Evolutionary conservation across 192 early-diverging fungal genomes (phyloP).

Genomic region (Backusella psychrophila): DNA sequence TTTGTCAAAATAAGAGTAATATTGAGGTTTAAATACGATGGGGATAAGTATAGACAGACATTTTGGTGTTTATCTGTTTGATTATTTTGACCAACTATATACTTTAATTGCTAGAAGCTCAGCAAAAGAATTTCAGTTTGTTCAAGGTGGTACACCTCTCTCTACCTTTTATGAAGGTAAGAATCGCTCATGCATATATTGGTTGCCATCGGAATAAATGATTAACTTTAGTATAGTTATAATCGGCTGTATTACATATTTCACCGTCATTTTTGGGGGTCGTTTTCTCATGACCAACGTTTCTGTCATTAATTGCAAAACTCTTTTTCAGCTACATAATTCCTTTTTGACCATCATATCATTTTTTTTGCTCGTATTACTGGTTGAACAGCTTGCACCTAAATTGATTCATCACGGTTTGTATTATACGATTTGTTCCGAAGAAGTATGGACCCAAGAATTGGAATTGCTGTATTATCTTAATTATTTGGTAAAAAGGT

Average conservation of each 20-base stretch:
- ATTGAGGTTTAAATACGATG: neutral
- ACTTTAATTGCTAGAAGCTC: conserved; percentile 34
- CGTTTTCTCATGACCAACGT: conserved; percentile 62
- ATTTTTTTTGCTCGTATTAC: conserved; percentile 59
- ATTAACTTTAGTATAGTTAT: conserved; percentile 23
- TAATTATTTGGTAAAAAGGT: conserved; percentile 89
- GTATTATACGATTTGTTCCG: conserved; percentile 67
- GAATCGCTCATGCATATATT: neutral
- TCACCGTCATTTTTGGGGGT: conserved; percentile 73
- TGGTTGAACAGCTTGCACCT: conserved; percentile 72
- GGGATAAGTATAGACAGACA: conserved; percentile 17
- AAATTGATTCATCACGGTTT: conserved; percentile 63
- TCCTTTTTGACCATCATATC: conserved; percentile 69
- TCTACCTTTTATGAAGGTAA: conserved; percentile 37
- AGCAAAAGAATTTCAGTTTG: conserved; percentile 46
- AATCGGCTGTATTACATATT: conserved; percentile 53
- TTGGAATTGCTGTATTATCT: conserved; percentile 82
- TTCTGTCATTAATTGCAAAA: conserved; percentile 65
- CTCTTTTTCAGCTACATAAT: conserved; percentile 80
- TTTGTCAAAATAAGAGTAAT: neutral
- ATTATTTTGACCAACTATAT: conserved; percentile 42
- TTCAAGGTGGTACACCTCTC: conserved; percentile 44
- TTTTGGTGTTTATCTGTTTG: conserved; percentile 49
- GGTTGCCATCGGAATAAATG: neutral
- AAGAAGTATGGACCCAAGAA: conserved; percentile 63